These are phyloP conservation scores for Eucommia ulmoides DNA, from an alignment of 257 asterid genomes.

Conservation along the genomic window DNA sequence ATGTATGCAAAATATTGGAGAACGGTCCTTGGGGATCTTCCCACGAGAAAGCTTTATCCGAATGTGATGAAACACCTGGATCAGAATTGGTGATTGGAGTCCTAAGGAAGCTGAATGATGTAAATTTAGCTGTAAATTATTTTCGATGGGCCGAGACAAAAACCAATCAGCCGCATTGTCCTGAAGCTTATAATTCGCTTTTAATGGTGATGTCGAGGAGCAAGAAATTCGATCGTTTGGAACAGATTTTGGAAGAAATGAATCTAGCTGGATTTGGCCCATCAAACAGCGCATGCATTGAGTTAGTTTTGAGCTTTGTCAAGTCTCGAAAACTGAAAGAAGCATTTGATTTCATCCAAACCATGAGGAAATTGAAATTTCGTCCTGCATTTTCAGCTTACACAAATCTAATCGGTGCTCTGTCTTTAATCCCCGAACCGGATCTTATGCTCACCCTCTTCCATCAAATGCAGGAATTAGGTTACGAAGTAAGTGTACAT, in stretches of 20 bases:
- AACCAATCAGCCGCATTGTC: constrained; percentile 39
- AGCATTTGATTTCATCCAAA: constrained; percentile 62
- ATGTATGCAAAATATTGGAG: constrained; percentile 46
- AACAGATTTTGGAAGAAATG: constrained; percentile 73
- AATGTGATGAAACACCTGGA: constrained; percentile 32
- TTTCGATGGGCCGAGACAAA: constrained; percentile 76
- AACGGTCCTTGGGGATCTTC: constrained; percentile 68
- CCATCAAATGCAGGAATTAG: constrained; percentile 81
- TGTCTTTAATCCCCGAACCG: constrained; percentile 44
- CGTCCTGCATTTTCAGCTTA: constrained; percentile 93
- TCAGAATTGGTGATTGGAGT: constrained; percentile 62
- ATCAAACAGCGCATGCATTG: constrained; percentile 41
- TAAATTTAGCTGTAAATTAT: constrained; percentile 40
- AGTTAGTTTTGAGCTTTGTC: constrained; percentile 45
- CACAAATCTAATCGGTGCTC: constrained; percentile 82
- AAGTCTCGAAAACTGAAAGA: constrained; percentile 41
- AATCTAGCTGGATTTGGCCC: constrained; percentile 76
- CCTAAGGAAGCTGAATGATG: constrained; percentile 65
- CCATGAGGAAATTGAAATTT: constrained; percentile 68
- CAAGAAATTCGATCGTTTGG: constrained; percentile 36
- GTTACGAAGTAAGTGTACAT: constrained; percentile 82
- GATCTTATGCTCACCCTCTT: constrained; percentile 76
- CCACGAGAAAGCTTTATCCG: constrained; percentile 48
- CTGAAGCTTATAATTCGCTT: constrained; percentile 64
- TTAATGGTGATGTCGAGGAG: constrained; percentile 58